Evolutionary conservation across 2,329 filamentous ascomycete species (phyloP).

Genomic region (Verticillium tricorpus): DNA sequence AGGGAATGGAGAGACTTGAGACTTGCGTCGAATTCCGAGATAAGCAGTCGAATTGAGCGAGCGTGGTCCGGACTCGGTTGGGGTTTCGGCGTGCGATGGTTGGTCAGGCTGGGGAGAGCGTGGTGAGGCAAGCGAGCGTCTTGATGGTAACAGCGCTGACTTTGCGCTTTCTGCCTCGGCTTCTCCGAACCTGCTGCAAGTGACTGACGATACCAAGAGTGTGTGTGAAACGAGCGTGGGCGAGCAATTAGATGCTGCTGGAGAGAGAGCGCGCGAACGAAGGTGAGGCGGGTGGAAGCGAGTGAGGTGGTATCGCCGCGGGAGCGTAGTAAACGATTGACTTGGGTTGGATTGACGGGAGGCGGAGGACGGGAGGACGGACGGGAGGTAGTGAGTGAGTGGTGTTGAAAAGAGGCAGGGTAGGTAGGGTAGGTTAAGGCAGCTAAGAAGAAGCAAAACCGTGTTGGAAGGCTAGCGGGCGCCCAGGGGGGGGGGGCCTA

Average conservation of each 20-base stretch:
- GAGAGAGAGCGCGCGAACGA: neutral
- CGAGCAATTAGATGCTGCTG: neutral
- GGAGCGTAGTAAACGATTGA: neutral
- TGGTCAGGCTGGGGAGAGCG: neutral
- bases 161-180: neutral
- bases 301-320: constrained; percentile 5
- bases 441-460: constrained; percentile 1
- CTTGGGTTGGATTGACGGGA: neutral
- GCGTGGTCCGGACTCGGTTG: neutral
- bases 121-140: neutral
- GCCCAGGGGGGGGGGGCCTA: neutral
- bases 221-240: neutral
- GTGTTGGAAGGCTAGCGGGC: neutral
- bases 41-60: neutral
- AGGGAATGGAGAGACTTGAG: neutral
- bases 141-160: neutral
- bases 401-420: constrained; percentile 3
- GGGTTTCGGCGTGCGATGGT: neutral
- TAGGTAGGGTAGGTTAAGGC: constrained; percentile 5
- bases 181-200: neutral
- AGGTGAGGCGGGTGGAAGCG: constrained; percentile 7
- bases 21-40: neutral
- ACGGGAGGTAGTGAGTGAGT: neutral
- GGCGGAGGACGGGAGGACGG: neutral
- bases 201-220: neutral